Evolutionary conservation across 106 monocot genomes (phyloP).

Genomic region (Dioscorea alata): DNA sequence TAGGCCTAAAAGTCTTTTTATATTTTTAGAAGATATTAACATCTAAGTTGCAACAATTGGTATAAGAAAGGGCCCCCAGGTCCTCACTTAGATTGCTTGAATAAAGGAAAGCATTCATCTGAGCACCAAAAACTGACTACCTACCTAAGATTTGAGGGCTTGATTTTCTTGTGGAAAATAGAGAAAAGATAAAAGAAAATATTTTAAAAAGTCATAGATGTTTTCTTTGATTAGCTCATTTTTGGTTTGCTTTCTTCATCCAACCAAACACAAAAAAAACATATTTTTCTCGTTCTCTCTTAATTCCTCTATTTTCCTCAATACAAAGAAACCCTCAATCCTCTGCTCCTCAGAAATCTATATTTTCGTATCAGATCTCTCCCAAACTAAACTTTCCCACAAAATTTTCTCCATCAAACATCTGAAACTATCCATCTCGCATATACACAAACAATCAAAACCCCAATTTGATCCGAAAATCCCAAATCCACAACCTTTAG

Average conservation of each 20-base stretch:
- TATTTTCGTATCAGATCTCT: neutral
- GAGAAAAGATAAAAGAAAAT: neutral
- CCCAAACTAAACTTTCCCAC: neutral
- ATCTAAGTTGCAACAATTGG: neutral
- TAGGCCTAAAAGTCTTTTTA: neutral
- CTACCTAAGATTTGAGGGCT: neutral
- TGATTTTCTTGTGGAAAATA: neutral
- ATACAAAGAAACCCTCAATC: too few relatives aligned
- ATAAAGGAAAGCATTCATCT: neutral
- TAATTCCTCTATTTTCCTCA: too few relatives aligned
- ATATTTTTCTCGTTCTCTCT: too few relatives aligned
- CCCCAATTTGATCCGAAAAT: neutral
- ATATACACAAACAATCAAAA: neutral
- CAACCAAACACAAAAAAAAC: too few relatives aligned
- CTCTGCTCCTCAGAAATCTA: neutral
- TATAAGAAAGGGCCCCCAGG: neutral
- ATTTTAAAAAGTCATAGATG: too few relatives aligned
- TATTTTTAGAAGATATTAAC: neutral
- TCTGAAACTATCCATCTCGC: neutral
- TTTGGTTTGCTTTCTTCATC: too few relatives aligned
- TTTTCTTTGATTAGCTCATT: too few relatives aligned
- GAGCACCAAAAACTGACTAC: neutral
- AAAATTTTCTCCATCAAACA: neutral
- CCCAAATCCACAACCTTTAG: neutral
- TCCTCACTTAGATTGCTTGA: neutral